phyloP scores from a whole-genome alignment of 2,329 filamentous ascomycete species.

The Cladosporium halotolerans region DNA sequence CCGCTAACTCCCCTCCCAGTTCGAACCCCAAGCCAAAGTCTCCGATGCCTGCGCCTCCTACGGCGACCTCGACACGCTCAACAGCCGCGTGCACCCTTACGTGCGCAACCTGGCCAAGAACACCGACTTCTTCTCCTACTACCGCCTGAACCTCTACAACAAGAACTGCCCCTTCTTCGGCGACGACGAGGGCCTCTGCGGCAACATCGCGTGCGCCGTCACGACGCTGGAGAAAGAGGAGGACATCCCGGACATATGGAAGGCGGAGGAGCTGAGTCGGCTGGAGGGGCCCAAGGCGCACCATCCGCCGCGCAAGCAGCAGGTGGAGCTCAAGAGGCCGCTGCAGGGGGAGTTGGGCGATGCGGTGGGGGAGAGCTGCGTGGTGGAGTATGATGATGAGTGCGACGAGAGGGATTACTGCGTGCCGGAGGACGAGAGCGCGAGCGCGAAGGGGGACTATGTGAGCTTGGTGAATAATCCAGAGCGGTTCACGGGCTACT shows the following conservation, averaged over 20 bases:
- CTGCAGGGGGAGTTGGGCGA: slow-evolving; percentile 78
- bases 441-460: slow-evolving; percentile 84
- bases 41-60: slow-evolving; percentile 94
- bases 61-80: slow-evolving; percentile 78
- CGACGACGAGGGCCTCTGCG: slow-evolving; percentile 88
- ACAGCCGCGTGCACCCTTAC: slow-evolving; percentile 66
- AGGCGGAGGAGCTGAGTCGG: slow-evolving; percentile 84
- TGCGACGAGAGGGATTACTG: slow-evolving; percentile 97
- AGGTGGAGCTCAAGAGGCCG: slow-evolving; percentile 65
- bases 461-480: slow-evolving; percentile 91
- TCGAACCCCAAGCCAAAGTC: slow-evolving; percentile 82
- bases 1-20: slow-evolving; percentile 46
- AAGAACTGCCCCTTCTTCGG: slow-evolving; percentile 95
- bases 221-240: slow-evolving; percentile 93
- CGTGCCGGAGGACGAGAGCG: slow-evolving; percentile 87
- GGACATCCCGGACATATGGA: slow-evolving; percentile 87
- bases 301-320: slow-evolving; percentile 72
- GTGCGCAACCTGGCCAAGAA: slow-evolving; percentile 74
- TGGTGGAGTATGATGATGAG: slow-evolving; percentile 95
- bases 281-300: slow-evolving; percentile 84
- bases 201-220: slow-evolving; percentile 93
- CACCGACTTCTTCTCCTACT: slow-evolving; percentile 98
- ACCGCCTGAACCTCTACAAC: slow-evolving; percentile 89
- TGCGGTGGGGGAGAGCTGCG: slow-evolving; percentile 86
- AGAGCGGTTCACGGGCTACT: slow-evolving; percentile 91